Percentiles rank a stretch among this genome's conserved stretches.
phyloP scores from a whole-genome alignment of 2,329 filamentous ascomycete species.

The Ophiostoma sp. region DNA sequence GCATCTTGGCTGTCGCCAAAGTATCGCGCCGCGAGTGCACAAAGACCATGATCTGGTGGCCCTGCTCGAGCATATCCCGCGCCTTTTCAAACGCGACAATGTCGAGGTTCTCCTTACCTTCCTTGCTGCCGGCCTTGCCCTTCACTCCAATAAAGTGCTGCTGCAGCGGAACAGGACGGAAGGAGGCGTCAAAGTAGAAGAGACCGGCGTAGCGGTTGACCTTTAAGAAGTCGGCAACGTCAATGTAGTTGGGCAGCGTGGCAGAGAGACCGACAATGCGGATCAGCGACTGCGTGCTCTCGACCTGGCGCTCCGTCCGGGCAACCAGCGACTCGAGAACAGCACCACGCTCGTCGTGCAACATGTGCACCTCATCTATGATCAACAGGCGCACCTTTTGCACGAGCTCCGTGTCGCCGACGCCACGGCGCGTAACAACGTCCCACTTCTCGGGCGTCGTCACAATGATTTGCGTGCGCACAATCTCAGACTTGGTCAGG shows the following conservation, averaged over 20 bases:
- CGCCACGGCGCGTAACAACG: conserved; percentile 94
- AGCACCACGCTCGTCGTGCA: conserved; percentile 94
- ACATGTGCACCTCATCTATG: conserved; percentile 99
- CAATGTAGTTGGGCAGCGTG: conserved; percentile 92
- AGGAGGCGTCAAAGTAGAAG: conserved; percentile 96
- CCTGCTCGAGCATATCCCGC: conserved; percentile 82
- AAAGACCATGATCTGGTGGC: conserved; percentile 99
- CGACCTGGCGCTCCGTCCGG: conserved; percentile 91
- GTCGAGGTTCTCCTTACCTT: conserved; percentile 86
- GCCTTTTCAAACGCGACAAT: conserved; percentile 90
- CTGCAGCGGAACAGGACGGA: conserved; percentile 91
- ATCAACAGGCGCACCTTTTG: conserved; percentile 96
- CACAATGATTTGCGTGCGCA: conserved; percentile 95
- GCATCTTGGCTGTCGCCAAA: conserved; percentile 78
- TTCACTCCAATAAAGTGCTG: conserved; percentile 98
- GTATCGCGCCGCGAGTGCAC: conserved; percentile 97
- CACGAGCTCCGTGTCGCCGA: conserved; percentile 93
- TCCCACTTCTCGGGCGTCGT: conserved; percentile 99
- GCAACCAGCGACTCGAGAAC: conserved; percentile 95
- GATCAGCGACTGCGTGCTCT: conserved; percentile 96
- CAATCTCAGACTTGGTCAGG: conserved; percentile 91
- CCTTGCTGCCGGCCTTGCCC: conserved; percentile 78
- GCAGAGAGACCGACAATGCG: conserved; percentile 94
- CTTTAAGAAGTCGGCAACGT: conserved; percentile 94
- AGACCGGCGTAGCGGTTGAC: conserved; percentile 91